Percentiles rank a stretch among this genome's conserved stretches.
These are phyloP conservation scores for Sarcocystis neurona DNA, from an alignment of 169 alveolate genomes.

Conservation along the genomic window DNA sequence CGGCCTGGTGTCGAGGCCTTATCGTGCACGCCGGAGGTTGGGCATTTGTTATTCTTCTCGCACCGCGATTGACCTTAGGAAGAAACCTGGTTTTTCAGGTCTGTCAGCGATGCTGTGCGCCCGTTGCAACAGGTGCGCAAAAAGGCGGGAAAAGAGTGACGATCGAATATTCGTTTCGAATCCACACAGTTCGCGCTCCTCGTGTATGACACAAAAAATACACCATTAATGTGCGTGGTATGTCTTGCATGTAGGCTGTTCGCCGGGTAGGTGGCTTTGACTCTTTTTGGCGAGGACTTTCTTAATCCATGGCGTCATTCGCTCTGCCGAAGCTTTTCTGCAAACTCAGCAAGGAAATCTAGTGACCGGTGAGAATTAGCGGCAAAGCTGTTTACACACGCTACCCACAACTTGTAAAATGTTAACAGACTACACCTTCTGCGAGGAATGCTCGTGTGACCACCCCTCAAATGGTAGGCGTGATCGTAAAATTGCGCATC, in stretches of 20 bases:
- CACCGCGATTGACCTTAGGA: neutral
- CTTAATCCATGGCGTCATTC: neutral
- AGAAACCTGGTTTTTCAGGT: conserved; percentile 28
- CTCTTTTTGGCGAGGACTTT: neutral
- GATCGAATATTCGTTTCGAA: neutral
- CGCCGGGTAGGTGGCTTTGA: neutral
- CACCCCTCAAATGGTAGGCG: conserved; percentile 46
- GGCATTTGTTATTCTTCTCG: neutral
- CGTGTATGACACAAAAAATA: neutral
- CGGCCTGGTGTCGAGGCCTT: too few species aligned
- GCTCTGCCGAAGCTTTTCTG: conserved; percentile 55
- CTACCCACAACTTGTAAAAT: too few species aligned
- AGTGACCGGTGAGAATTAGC: conserved; percentile 44
- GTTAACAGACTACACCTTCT: conserved; percentile 45
- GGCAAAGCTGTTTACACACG: neutral
- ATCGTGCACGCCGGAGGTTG: conserved; percentile 27
- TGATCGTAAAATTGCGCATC: neutral
- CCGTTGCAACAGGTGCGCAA: conserved; percentile 49
- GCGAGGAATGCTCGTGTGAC: conserved; percentile 59
- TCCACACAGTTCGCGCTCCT: neutral
- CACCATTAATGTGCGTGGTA: neutral
- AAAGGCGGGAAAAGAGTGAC: neutral
- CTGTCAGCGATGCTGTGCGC: conserved; percentile 63
- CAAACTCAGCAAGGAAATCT: conserved; percentile 61
- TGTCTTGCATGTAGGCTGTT: conserved; percentile 13